Percentiles rank a stretch among this genome's conserved stretches.
phyloP scores from a whole-genome alignment of 495 filamentous ascomycete species.

The Parathielavia appendiculata region DNA sequence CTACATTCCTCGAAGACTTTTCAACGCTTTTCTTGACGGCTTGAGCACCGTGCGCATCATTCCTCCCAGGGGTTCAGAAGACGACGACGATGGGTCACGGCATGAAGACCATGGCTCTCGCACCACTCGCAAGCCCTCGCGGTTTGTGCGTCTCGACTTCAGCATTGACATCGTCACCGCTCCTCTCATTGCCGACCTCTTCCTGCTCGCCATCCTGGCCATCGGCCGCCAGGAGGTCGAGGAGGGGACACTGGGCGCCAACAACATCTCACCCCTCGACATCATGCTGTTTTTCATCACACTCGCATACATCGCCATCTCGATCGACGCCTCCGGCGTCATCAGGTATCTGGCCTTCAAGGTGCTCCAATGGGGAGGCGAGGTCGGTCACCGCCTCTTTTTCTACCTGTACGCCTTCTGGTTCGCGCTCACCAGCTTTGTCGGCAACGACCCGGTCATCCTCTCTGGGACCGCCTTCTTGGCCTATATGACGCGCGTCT shows the following conservation, averaged over 20 bases:
- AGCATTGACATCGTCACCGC: constrained; percentile 65
- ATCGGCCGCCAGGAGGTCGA: constrained; percentile 57
- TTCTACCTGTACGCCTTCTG: constrained; percentile 67
- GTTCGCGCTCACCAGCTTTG: constrained; percentile 58
- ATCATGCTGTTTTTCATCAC: constrained; percentile 67
- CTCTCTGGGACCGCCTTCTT: constrained; percentile 64
- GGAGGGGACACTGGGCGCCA: constrained; percentile 56
- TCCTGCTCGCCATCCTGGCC: constrained; percentile 57
- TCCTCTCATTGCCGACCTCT: constrained; percentile 60
- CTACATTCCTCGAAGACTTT: constrained; percentile 46
- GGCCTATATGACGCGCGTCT: constrained; percentile 66
- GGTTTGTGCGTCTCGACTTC: constrained; percentile 45
- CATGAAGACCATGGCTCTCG: constrained; percentile 17
- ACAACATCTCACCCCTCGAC: constrained; percentile 56
- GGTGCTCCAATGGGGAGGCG: constrained; percentile 59
- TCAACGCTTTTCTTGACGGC: constrained; percentile 37
- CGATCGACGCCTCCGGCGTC: constrained; percentile 63
- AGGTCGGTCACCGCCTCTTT: constrained; percentile 55
- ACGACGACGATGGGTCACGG: constrained; percentile 14
- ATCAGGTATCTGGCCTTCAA: constrained; percentile 62
- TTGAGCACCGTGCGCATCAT: constrained; percentile 48
- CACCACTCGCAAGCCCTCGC: constrained; percentile 1
- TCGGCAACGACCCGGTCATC: constrained; percentile 67
- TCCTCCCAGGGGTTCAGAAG: constrained; percentile 31
- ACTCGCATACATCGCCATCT: constrained; percentile 68